A percentile compares a stretch with the other conserved stretches of the same genome.
Conservation (phyloP, 2,329 filamentous ascomycete species). For the Monosporascus sp. region DNA sequence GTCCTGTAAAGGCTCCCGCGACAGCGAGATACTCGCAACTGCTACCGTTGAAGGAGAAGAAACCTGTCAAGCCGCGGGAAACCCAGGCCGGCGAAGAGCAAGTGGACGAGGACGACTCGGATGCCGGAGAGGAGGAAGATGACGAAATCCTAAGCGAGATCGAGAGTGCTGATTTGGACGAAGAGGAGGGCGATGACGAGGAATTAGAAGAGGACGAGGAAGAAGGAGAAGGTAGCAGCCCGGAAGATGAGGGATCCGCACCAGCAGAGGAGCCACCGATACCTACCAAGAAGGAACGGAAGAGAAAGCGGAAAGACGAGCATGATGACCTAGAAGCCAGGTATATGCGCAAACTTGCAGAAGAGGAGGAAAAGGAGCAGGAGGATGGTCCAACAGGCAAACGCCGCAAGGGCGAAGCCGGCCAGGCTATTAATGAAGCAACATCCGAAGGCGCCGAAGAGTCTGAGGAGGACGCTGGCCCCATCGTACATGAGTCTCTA, state of each 20-base stretch:
- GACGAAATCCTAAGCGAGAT: slow-evolving; percentile 31
- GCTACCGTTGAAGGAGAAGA: slow-evolving; percentile 27
- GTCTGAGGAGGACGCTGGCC: slow-evolving; percentile 33
- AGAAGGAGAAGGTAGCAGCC: slow-evolving; percentile 28
- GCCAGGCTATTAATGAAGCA: slow-evolving; percentile 15
- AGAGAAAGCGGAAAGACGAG: slow-evolving; percentile 62
- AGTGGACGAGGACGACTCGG: slow-evolving; percentile 14
- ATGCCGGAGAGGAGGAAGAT: slow-evolving; percentile 21
- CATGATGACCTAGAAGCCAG: slow-evolving; percentile 65
- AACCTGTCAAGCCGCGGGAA: slow-evolving; percentile 21
- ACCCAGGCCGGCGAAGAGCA: slow-evolving; percentile 11
- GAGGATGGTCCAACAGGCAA: slow-evolving; percentile 39
- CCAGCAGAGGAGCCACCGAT: slow-evolving; percentile 32
- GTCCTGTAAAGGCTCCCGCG: slow-evolving; percentile 42
- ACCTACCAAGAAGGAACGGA: slow-evolving; percentile 47
- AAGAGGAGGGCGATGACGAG: slow-evolving; percentile 35
- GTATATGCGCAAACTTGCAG: slow-evolving; percentile 61
- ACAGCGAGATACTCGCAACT: slow-evolving; percentile 39
- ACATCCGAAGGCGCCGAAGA: slow-evolving; percentile 21
- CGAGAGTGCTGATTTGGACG: slow-evolving; percentile 30
- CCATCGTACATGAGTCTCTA: slow-evolving; percentile 52
- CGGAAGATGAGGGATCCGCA: slow-evolving; percentile 29
- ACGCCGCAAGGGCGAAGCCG: slow-evolving; percentile 42
- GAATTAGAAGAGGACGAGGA: slow-evolving; percentile 38
- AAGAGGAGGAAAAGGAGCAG: slow-evolving; percentile 51